Conservation (phyloP, 2,329 filamentous ascomycete genomes). For the Dactylellina parvicollis region DNA sequence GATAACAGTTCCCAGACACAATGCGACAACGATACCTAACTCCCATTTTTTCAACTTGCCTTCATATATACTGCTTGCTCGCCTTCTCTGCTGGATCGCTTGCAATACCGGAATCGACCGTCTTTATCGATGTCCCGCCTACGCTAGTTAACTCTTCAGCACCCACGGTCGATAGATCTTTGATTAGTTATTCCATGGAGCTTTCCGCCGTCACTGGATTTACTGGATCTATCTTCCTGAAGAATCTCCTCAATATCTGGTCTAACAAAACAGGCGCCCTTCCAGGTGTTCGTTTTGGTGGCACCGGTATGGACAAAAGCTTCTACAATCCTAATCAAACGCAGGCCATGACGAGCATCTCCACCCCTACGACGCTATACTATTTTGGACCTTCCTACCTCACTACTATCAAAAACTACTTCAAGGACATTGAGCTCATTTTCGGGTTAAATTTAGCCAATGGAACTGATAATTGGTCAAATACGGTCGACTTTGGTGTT, state of each 20-base stretch:
- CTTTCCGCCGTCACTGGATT: neutral
- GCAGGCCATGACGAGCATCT: neutral
- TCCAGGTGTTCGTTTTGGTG: neutral
- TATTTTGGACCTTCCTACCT: conserved; percentile 8
- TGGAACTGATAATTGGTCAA: conserved; percentile 11
- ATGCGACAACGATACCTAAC: too few species aligned
- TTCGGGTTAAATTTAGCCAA: conserved; percentile 25
- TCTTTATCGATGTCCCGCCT: too few species aligned
- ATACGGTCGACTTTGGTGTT: conserved; percentile 14
- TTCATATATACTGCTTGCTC: too few species aligned
- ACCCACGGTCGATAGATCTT: conserved; percentile 12
- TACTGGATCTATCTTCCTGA: neutral
- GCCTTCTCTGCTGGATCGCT: conserved; percentile 4
- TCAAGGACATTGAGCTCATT: conserved; percentile 12
- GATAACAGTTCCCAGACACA: too few species aligned
- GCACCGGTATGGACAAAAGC: conserved; percentile 8
- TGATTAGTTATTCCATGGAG: conserved; percentile 16
- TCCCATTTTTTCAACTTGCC: too few species aligned
- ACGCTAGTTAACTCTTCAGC: neutral
- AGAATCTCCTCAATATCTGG: conserved; percentile 5
- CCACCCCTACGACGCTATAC: neutral
- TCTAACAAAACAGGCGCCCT: conserved; percentile 8
- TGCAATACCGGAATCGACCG: too few species aligned
- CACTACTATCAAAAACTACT: neutral
- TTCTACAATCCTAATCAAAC: neutral